Base-by-base conservation (phyloP, 805 yeast genomes). In the Komagataella kurtzmanii region DNA sequence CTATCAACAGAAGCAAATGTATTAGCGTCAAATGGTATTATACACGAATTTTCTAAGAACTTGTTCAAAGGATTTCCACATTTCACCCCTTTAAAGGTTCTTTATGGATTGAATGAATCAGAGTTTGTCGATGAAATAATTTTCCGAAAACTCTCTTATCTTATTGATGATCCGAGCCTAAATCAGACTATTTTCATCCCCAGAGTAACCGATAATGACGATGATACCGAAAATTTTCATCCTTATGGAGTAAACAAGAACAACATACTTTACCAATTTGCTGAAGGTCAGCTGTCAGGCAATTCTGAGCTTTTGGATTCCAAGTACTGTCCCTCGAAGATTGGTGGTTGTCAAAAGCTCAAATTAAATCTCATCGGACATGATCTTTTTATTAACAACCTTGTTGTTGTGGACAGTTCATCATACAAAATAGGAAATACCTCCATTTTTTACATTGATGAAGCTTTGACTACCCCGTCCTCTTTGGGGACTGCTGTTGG, bases 91-190 rank as follows among this genome's bases (percentile, higher is more conserved):
- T 71, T 80, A 55, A 83, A 80, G 59, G 75, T 79, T 56, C 62
- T 84, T 2, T 67, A 77, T 50, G 88, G 86, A 0, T 61, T 81
- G 47, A 75, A 80, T 53, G 80, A 79, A 50, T 70, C 82, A 2
- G 71, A 71, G 24, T 80, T 87, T 61, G 90, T 86, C 5, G 73
- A 76, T n/a, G 95, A 88, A 58, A 57, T 88, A 14, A 70, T 77
- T 47, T 76, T 86, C 51, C 75, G 89, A 53, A 73, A 76, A 10
- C 64, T 88, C 17, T 65, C 70, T 2, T 55, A 73, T 47, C 64
- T 87, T 49, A 75, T 90, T 17, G 83, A 81, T 51, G 80, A 83
- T 40, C 58, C 66, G 1, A 61, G 71, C 0, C 36, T 64, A 0
- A 68, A 74, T 24, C 85, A 81, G 59, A 84, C 95, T 0, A 69